A percentile compares a stretch with the other conserved stretches of the same genome.
These are phyloP conservation scores for Penicillium hesseltinei DNA, from an alignment of 2,329 filamentous ascomycete species.

Conservation along the genomic window DNA sequence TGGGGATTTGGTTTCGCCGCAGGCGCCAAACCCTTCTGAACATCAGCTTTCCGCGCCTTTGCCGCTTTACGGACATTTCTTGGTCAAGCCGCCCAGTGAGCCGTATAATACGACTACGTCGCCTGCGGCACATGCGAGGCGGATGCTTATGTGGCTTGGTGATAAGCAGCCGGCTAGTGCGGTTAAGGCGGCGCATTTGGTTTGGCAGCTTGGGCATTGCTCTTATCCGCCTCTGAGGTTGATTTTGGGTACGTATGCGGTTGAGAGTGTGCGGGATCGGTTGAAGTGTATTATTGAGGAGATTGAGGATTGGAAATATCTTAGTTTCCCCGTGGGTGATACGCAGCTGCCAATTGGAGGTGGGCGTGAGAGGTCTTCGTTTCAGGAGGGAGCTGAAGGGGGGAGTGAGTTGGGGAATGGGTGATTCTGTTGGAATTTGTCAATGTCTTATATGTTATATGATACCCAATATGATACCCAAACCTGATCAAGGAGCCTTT, in stretches of 20 bases:
- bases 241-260: slow-evolving; percentile 87
- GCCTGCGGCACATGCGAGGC: slow-evolving; percentile 81
- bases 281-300: slow-evolving; percentile 91
- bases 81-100: slow-evolving; percentile 80
- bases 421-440: neutral
- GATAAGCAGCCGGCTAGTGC: slow-evolving; percentile 90
- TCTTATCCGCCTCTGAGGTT: slow-evolving; percentile 85
- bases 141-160: slow-evolving; percentile 92
- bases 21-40: slow-evolving; percentile 20
- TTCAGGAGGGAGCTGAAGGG: neutral
- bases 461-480: slow-evolving; percentile 9
- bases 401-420: neutral
- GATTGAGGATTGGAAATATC: slow-evolving; percentile 86
- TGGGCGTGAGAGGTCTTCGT: slow-evolving; percentile 1
- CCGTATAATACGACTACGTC: slow-evolving; percentile 75
- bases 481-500: neutral
- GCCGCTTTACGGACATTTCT: slow-evolving; percentile 86
- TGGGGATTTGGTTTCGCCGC: slow-evolving; percentile 32
- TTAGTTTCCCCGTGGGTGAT: slow-evolving; percentile 62
- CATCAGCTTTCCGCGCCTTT: slow-evolving; percentile 51
- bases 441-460: neutral
- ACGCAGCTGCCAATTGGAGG: slow-evolving; percentile 18
- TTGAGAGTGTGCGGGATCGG: slow-evolving; percentile 90
- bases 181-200: slow-evolving; percentile 86
- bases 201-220: slow-evolving; percentile 94